phyloP scores from a whole-genome alignment of 306 rosid species.

The Acacia crassicarpa region DNA sequence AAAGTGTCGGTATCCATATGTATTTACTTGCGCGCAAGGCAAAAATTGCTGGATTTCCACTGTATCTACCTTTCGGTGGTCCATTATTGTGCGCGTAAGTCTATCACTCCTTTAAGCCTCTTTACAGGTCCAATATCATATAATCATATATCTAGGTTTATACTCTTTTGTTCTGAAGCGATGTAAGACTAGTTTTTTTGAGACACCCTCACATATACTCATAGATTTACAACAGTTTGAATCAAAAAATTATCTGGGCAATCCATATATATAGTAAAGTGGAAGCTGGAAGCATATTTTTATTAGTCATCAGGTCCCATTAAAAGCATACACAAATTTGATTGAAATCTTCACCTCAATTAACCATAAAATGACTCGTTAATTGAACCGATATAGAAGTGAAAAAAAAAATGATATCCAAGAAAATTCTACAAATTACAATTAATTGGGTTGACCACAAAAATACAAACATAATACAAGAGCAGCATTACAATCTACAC shows the following conservation, averaged over 20 bases:
- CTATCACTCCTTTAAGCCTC: too few relatives aligned
- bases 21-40: too few relatives aligned
- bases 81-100: too few relatives aligned
- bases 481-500: neutral
- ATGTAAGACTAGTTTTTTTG: too few relatives aligned
- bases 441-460: neutral
- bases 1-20: too few relatives aligned
- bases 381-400: neutral
- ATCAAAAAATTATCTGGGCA: neutral
- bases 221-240: too few relatives aligned
- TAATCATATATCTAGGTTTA: too few relatives aligned
- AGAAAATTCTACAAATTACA: neutral
- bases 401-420: neutral
- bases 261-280: neutral
- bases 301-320: neutral
- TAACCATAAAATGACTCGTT: neutral
- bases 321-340: neutral
- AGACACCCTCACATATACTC: too few relatives aligned
- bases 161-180: too few relatives aligned
- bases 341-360: constrained; percentile 22
- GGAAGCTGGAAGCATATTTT: neutral
- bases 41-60: too few relatives aligned
- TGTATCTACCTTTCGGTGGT: too few relatives aligned
- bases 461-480: neutral
- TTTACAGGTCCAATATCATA: too few relatives aligned